Percentiles rank a stretch among this genome's conserved stretches.
These are phyloP conservation scores for Incumbomyces delicatus DNA, from an alignment of 2,329 filamentous ascomycete genomes.

Conservation along the genomic window DNA sequence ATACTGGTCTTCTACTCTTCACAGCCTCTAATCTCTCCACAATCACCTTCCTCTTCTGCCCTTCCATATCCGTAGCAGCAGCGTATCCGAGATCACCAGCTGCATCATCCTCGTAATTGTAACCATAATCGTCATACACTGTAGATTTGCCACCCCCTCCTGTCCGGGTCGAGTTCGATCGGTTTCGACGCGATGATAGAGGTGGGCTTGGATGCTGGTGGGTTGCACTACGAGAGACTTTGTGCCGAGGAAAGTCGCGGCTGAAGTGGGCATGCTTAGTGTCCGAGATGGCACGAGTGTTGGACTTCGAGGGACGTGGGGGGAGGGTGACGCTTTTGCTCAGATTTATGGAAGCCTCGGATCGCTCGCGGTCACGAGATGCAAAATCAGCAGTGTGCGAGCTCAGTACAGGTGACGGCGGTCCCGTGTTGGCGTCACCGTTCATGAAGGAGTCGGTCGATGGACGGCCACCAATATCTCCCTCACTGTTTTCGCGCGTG, in stretches of 20 bases:
- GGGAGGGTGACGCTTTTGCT: constrained; percentile 31
- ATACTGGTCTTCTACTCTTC: constrained; percentile 89
- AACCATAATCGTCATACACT: constrained; percentile 29
- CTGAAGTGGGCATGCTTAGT: constrained; percentile 21
- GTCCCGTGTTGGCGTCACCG: constrained; percentile 21
- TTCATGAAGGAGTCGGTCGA: constrained; percentile 17
- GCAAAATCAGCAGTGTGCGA: constrained; percentile 10
- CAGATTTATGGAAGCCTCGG: constrained; percentile 26
- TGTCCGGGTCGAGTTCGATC: constrained; percentile 11
- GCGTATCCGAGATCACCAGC: constrained; percentile 93
- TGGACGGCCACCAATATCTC: constrained; percentile 24
- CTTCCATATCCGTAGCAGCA: constrained; percentile 87
- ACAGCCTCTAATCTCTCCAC: constrained; percentile 93
- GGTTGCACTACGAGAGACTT: constrained; percentile 6
- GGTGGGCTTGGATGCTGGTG: neutral
- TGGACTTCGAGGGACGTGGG: constrained; percentile 20
- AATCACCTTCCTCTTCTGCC: constrained; percentile 85
- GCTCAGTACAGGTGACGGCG: constrained; percentile 22
- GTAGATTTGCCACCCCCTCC: constrained; percentile 1
- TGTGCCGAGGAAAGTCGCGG: constrained; percentile 21
- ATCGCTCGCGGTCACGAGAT: constrained; percentile 7
- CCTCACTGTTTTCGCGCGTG: constrained; percentile 32
- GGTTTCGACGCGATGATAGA: neutral
- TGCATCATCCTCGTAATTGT: constrained; percentile 65
- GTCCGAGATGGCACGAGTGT: constrained; percentile 1